A percentile compares a stretch with the other conserved stretches of the same genome.
These are phyloP conservation scores for Coix lacrymajobi DNA, from an alignment of 176 grass and related monocot species.

Conservation along the genomic window DNA sequence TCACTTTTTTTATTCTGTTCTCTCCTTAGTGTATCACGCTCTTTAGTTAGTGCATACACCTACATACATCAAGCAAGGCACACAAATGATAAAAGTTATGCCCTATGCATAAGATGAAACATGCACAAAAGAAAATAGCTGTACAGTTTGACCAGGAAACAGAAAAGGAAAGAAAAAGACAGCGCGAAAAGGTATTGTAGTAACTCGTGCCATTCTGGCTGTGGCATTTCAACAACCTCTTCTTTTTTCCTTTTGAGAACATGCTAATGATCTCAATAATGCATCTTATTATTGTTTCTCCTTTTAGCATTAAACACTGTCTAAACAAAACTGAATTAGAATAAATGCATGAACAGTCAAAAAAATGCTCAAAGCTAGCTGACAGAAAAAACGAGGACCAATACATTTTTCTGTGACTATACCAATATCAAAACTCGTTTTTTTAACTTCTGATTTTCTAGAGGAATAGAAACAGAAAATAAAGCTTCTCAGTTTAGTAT, in stretches of 20 bases:
- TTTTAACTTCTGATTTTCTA: not conserved
- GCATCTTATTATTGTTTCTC: not conserved
- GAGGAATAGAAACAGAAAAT: not conserved
- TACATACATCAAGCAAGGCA: conserved; percentile 41
- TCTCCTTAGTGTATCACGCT: conserved; percentile 96
- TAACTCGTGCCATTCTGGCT: not conserved
- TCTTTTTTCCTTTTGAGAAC: not conserved
- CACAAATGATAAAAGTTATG: conserved; percentile 4
- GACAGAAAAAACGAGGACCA: not conserved
- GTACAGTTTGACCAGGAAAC: not conserved
- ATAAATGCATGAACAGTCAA: not conserved
- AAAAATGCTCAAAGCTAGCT: not conserved
- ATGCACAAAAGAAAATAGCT: not conserved
- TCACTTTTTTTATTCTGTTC: conserved; percentile 98
- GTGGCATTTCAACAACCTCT: not conserved
- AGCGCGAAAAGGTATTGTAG: not conserved
- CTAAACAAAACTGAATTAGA: not conserved
- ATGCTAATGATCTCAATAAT: not conserved
- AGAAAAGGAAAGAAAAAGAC: not conserved
- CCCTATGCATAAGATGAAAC: not conserved
- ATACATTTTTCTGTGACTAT: not conserved
- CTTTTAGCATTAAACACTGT: not conserved
- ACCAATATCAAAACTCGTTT: too few species aligned
- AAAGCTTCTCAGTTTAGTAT: not conserved
- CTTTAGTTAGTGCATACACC: conserved; percentile 90